A percentile compares a stretch with the other conserved stretches of the same genome.
These are phyloP conservation scores for Aspergillus avenaceus DNA, from an alignment of 495 filamentous ascomycete genomes.

Conservation along the genomic window DNA sequence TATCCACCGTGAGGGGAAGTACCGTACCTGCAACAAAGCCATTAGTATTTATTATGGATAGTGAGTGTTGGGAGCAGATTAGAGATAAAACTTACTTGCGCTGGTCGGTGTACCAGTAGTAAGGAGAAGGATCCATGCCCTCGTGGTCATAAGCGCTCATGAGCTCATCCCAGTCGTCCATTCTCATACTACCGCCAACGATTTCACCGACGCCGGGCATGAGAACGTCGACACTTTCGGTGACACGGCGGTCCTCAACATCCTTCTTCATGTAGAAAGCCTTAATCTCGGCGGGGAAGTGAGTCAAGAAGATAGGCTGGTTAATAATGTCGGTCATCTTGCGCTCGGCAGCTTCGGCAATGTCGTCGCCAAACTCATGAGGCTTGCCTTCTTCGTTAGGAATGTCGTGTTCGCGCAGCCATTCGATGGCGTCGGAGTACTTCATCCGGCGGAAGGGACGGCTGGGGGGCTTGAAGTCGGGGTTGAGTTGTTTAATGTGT, in stretches of 20 bases:
- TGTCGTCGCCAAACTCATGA: slow-evolving; percentile 94
- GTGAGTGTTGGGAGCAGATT: neutral
- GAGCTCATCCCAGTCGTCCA: slow-evolving; percentile 88
- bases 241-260: slow-evolving; percentile 73
- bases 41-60: slow-evolving; percentile 1
- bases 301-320: slow-evolving; percentile 90
- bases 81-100: slow-evolving; percentile 67
- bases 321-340: slow-evolving; percentile 96
- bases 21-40: slow-evolving; percentile 63
- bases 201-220: slow-evolving; percentile 98
- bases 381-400: slow-evolving; percentile 86
- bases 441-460: slow-evolving; percentile 94
- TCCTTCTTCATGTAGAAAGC: slow-evolving; percentile 99
- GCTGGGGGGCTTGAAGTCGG: slow-evolving; percentile 72
- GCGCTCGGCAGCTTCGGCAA: slow-evolving; percentile 95
- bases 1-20: slow-evolving; percentile 94
- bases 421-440: slow-evolving; percentile 90
- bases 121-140: slow-evolving; percentile 77
- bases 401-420: slow-evolving; percentile 85
- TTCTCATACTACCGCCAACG: slow-evolving; percentile 94
- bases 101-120: slow-evolving; percentile 99
- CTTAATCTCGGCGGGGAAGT: slow-evolving; percentile 98
- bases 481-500: slow-evolving; percentile 81
- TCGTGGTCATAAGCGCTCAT: slow-evolving; percentile 84
- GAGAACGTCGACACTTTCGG: slow-evolving; percentile 91